Evolutionary conservation across 495 filamentous ascomycete species (phyloP), one percentile per base, ranked within the genome.

Genomic region (Xylaria intraflava): DNA sequence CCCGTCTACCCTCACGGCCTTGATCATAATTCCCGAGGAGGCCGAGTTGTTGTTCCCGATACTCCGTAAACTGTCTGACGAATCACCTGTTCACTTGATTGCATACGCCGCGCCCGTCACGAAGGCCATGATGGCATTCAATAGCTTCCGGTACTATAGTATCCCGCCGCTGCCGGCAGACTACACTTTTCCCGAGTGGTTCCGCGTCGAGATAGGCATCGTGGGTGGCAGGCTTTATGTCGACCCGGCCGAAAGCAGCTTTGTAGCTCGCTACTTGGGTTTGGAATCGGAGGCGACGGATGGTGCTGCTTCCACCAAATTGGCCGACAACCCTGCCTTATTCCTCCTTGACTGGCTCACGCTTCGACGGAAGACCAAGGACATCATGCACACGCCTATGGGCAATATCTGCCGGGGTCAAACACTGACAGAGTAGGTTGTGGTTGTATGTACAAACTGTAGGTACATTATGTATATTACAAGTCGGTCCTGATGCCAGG

Each of bases 191-290:
- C 80, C 81, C 0, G n/a, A 39, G 9, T 64, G 82, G 0, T 70
- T 83, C 10, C 59, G 46, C 4, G 65, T 81, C 40, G 77, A 84
- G 44, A 64, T 84, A 0, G 79, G 78, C 1, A 72, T 85, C 14
- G 70, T 83, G 24, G 66, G 75, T 5, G 81, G 80, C 1, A 67
- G 79, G 1, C 63, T 84, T 0, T 85, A 84, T 51, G 76, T 83
- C 50, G 62, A 74, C 2, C 75, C 62, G 24, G 43, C 60, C 0
- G 76, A 80, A 42, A 67, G 59, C 39, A 49, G 29, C 27, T n/a
- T 46, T 57, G 11, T 46, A 5, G 3, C 17, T 17, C 35, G n/a
- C 10, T 38, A 17, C 35, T 9, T 38, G 9, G 35, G 35, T 17
- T 3, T 38, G 35, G 31, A 22, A 49, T 6, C 51, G 17, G 40